Percentiles rank a stretch among this genome's conserved stretches.
These are phyloP conservation scores for Paecilomyces dactylethromorphus DNA, from an alignment of 2,329 filamentous ascomycete genomes.

Conservation along the genomic window DNA sequence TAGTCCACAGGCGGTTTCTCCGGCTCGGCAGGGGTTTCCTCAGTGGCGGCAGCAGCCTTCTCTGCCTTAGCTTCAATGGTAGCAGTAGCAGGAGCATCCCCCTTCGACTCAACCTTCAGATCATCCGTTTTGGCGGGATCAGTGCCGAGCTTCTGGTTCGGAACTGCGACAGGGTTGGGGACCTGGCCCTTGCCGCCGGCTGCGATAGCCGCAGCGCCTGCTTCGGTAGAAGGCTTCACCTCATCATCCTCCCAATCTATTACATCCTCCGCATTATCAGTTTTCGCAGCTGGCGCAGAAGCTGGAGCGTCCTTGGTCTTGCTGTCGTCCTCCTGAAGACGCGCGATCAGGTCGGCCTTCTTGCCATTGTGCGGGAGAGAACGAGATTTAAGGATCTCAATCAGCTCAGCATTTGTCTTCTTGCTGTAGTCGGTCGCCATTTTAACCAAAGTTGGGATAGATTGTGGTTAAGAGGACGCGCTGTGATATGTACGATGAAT, in stretches of 20 bases:
- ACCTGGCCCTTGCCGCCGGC: slow-evolving; percentile 32
- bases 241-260: slow-evolving; percentile 41
- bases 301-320: slow-evolving; percentile 14
- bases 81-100: slow-evolving; percentile 10
- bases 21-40: slow-evolving; percentile 14
- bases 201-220: slow-evolving; percentile 27
- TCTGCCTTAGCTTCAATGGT: slow-evolving; percentile 10
- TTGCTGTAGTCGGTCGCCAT: slow-evolving; percentile 43
- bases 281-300: slow-evolving; percentile 14
- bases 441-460: not conserved
- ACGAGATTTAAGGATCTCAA: slow-evolving; percentile 44
- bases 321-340: slow-evolving; percentile 39
- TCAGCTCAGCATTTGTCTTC: slow-evolving; percentile 44
- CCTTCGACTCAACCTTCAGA: slow-evolving; percentile 26
- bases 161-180: slow-evolving; percentile 31
- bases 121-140: slow-evolving; percentile 34
- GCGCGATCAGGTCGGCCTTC: slow-evolving; percentile 44
- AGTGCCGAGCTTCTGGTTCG: slow-evolving; percentile 31
- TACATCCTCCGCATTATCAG: slow-evolving; percentile 33
- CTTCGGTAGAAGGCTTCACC: slow-evolving; percentile 22
- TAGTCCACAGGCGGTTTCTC: slow-evolving; percentile 32
- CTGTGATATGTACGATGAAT: not conserved
- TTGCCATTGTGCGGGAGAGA: slow-evolving; percentile 43
- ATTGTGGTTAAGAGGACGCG: not conserved
- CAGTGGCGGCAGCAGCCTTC: slow-evolving; percentile 12